A percentile compares a stretch with the other conserved stretches of the same genome.
Conservation (phyloP, 306 rosid species). For the Macrotyloma uniflorum region DNA sequence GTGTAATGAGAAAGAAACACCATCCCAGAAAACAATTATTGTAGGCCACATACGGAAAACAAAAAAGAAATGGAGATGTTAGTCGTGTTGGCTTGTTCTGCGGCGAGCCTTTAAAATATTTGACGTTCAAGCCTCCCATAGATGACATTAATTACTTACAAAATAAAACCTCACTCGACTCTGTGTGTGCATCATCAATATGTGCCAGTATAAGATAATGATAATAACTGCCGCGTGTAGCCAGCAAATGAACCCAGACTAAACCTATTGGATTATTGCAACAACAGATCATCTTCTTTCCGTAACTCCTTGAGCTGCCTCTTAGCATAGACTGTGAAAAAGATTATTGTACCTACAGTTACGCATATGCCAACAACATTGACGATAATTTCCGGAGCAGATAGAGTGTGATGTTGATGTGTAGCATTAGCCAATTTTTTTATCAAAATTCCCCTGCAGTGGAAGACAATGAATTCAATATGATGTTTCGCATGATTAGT, state of each 20-base stretch:
- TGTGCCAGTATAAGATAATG: neutral
- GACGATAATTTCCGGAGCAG: slow-evolving; percentile 64
- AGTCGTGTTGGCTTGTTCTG: slow-evolving; percentile 46
- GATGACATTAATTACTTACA: slow-evolving; percentile 42
- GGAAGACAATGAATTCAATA: slow-evolving; percentile 11
- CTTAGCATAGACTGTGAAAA: slow-evolving; percentile 73
- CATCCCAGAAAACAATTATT: neutral
- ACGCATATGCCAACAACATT: slow-evolving; percentile 59
- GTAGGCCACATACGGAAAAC: neutral
- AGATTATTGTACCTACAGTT: slow-evolving; percentile 60
- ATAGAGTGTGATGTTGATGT: slow-evolving; percentile 50
- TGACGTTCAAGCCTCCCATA: slow-evolving; percentile 29
- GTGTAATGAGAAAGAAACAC: slow-evolving; percentile 7
- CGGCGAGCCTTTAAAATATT: neutral
- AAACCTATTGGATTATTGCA: slow-evolving; percentile 51
- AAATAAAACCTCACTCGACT: slow-evolving; percentile 47
- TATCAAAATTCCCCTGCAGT: slow-evolving; percentile 80
- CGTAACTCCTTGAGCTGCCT: slow-evolving; percentile 56
- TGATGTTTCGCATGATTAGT: neutral
- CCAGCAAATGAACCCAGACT: neutral
- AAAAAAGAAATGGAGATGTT: slow-evolving; percentile 16
- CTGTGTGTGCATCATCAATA: slow-evolving; percentile 18
- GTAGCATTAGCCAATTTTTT: slow-evolving; percentile 75
- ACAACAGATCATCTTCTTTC: slow-evolving; percentile 53
- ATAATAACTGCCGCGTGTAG: slow-evolving; percentile 1